Evolutionary conservation across 1,139 yeast genomes (phyloP).

Genomic region (Taphrina deformans): DNA sequence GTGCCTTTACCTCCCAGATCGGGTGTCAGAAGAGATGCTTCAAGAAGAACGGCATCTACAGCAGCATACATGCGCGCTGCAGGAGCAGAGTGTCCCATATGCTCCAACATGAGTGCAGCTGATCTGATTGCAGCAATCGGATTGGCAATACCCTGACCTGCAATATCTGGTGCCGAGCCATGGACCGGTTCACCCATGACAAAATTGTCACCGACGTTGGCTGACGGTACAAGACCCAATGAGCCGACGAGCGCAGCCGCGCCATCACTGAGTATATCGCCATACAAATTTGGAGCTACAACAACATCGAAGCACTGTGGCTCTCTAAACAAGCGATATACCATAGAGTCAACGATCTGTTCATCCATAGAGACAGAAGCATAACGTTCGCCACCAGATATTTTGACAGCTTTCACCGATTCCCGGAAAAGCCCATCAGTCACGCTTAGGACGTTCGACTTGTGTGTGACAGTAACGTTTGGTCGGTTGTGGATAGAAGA

Average conservation of each 20-base stretch:
- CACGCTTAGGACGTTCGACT: constrained; percentile 88
- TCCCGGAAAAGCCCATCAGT: constrained; percentile 97
- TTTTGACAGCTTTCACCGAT: constrained; percentile 74
- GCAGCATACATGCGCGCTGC: constrained; percentile 93
- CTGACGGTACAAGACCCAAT: constrained; percentile 95
- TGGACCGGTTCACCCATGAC: constrained; percentile 99
- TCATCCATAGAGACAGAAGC: constrained; percentile 70
- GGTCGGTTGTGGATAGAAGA: constrained; percentile 52
- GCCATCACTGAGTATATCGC: constrained; percentile 96
- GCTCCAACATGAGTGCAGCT: constrained; percentile 94
- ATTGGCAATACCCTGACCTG: constrained; percentile 83
- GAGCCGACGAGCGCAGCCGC: constrained; percentile 99
- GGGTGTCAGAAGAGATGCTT: constrained; percentile 80
- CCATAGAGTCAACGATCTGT: constrained; percentile 99
- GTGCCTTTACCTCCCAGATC: constrained; percentile 89
- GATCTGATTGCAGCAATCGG: constrained; percentile 98
- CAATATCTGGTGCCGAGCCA: constrained; percentile 98
- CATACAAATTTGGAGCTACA: constrained; percentile 97
- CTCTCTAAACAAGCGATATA: constrained; percentile 95
- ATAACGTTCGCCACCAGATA: constrained; percentile 51
- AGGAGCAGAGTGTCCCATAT: constrained; percentile 85
- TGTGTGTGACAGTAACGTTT: constrained; percentile 88
- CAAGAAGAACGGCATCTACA: constrained; percentile 87
- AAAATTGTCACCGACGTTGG: constrained; percentile 92
- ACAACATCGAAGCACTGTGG: constrained; percentile 96